Conservation (phyloP, 139 green algal species). For the Parachlorella kessleri region DNA sequence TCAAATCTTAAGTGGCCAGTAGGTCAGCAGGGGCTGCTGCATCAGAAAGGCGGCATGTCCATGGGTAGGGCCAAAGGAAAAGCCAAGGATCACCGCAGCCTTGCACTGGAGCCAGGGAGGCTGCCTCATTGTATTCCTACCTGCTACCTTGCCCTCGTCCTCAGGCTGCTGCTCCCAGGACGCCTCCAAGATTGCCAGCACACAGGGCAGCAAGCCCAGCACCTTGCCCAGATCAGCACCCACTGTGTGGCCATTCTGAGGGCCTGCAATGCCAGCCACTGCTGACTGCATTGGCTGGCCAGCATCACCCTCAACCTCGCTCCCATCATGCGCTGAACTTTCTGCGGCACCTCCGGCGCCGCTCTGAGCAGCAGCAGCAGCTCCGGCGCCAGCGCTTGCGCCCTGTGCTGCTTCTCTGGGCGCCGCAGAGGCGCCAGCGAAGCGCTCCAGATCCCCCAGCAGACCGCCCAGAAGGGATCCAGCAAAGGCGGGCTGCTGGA, state of each 20-base stretch:
- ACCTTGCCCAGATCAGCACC: background rate
- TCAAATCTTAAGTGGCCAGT: background rate
- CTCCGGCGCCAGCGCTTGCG: background rate
- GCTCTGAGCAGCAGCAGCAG: no score
- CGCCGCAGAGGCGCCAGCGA: background rate
- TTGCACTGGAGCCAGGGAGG: no score
- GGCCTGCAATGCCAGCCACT: no score
- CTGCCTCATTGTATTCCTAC: no score
- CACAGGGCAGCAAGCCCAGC: constrained; percentile 13
- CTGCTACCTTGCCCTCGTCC: no score
- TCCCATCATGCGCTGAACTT: no score
- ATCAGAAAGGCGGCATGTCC: constrained; percentile 5
- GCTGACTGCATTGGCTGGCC: no score
- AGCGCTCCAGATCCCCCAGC: constrained; percentile 1
- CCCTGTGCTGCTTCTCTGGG: constrained; percentile 8
- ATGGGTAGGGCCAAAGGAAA: no score
- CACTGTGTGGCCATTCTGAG: no score
- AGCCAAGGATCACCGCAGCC: no score
- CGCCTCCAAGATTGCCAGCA: constrained; percentile 15
- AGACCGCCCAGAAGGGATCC: constrained; percentile 5
- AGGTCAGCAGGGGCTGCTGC: background rate
- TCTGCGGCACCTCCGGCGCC: no score
- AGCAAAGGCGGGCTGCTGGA: constrained; percentile 15
- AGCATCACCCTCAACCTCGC: background rate
- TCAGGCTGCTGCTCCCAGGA: constrained; percentile 15